phyloP scores from a whole-genome alignment of 2,329 filamentous ascomycete genomes.

The Verticillium isaacii region DNA sequence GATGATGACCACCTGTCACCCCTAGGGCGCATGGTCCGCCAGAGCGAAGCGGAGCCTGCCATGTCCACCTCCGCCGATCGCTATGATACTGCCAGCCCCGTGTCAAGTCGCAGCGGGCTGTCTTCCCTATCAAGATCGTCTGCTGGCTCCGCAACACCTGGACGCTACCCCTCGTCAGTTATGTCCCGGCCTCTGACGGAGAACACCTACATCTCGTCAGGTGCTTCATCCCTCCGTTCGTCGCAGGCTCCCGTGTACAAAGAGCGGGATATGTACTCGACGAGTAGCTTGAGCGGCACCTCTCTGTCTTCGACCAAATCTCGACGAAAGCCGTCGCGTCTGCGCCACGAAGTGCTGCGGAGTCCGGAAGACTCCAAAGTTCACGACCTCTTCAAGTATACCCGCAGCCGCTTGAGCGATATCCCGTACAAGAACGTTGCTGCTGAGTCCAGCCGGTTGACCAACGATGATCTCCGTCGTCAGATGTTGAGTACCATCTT shows the following conservation, averaged over 20 bases:
- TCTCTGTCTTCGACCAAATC: constrained; percentile 46
- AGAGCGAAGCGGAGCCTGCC: constrained; percentile 58
- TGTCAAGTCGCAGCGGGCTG: constrained; percentile 56
- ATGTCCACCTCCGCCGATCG: constrained; percentile 49
- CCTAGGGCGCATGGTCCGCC: constrained; percentile 68
- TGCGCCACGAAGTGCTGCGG: constrained; percentile 74
- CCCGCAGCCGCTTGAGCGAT: constrained; percentile 73
- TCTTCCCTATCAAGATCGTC: constrained; percentile 56
- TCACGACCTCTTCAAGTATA: constrained; percentile 82
- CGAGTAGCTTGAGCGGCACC: constrained; percentile 42
- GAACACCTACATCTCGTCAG: constrained; percentile 64
- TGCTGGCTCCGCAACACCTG: constrained; percentile 46
- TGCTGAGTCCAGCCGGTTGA: constrained; percentile 54
- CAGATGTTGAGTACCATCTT: constrained; percentile 96
- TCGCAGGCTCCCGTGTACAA: constrained; percentile 17
- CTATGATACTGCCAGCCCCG: constrained; percentile 63
- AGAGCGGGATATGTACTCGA: constrained; percentile 50
- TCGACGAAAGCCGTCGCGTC: constrained; percentile 52
- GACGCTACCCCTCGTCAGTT: constrained; percentile 44
- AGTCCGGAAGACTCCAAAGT: constrained; percentile 56
- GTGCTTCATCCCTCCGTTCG: constrained; percentile 49
- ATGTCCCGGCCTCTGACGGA: constrained; percentile 53
- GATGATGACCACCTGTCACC: constrained; percentile 76
- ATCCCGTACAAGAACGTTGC: constrained; percentile 71
- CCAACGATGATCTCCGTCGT: constrained; percentile 73